Evolutionary conservation across 1,284 basidiomycete species (phyloP), one percentile per base, ranked within the genome.

Genomic region (Xerocomus nothofagi): DNA sequence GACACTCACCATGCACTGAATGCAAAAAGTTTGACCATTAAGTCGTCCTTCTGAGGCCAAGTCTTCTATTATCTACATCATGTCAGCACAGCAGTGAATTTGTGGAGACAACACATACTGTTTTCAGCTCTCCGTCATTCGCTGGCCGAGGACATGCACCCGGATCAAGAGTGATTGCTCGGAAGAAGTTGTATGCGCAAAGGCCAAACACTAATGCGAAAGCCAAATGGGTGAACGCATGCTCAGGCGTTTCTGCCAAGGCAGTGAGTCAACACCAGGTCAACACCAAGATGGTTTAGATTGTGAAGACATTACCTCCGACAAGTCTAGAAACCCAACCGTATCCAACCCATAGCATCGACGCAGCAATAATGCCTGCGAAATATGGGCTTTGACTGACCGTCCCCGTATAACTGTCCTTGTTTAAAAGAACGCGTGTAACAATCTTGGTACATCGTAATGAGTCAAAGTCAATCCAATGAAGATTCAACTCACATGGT

Each of bases 1-100:
- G 33, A 15, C 5, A 57, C 77, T 39, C 55, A 82, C 85, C 90
- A 99, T 91, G 71, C 96, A 99, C 46, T 86, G 79, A 45, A 98
- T 89, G 66, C 97, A 99, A 71, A 97, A 98, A 11, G 91, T 93
- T 63, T 94, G 92, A 1, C 96, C 95, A 69, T 98, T 98, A 26
- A 99, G 72, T 26, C 86, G 76, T 3, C 93, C 93, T 59, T 88
- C 82, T 15, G 89, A 88, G 11, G 93, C 91, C 15, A 99, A 75
- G 24, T 93, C 90, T 65, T 97, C 93, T 43, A 98, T 86, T 39
- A 89, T 81, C 90, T 93, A 57, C 18, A 10, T 36, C 14, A 34
- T 47, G 40, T 50, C 33, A 53, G 27, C 8, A 26, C 2, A 8
- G 47, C 27, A 31, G 6, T 24, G 4, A 37, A 38, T 21, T 18